A percentile compares a stretch with the other conserved stretches of the same genome.
These are phyloP conservation scores for Arthrinium puccinioides DNA, from an alignment of 2,329 filamentous ascomycete species.

Conservation along the genomic window DNA sequence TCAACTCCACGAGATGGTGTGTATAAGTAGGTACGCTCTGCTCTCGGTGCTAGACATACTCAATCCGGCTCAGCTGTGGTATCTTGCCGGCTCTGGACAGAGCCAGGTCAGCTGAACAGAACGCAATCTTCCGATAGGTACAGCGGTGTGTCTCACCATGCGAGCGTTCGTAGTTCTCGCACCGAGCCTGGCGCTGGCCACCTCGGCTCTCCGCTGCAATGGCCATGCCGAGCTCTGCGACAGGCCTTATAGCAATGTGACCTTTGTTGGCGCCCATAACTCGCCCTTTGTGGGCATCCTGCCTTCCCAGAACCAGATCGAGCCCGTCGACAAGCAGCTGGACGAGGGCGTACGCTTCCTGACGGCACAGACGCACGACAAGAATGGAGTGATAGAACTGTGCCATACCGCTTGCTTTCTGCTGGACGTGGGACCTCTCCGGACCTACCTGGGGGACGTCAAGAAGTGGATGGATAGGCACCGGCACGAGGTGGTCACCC, in stretches of 20 bases:
- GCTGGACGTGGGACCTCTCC: conserved; percentile 51
- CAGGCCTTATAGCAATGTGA: conserved; percentile 51
- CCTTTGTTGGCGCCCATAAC: conserved; percentile 59
- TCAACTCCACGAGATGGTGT: too few relatives aligned
- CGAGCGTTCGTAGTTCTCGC: not conserved
- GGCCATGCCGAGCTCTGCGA: conserved; percentile 47
- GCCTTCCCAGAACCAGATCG: conserved; percentile 52
- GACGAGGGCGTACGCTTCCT: conserved; percentile 56
- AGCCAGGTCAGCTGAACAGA: too few relatives aligned
- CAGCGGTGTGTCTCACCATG: too few relatives aligned
- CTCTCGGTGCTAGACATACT: too few relatives aligned
- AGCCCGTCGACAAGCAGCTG: conserved; percentile 50
- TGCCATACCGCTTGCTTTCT: conserved; percentile 59
- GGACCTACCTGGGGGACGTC: conserved; percentile 46
- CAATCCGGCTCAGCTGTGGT: too few relatives aligned
- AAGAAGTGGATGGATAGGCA: conserved; percentile 54
- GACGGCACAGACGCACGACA: conserved; percentile 55
- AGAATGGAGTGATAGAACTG: conserved; percentile 44
- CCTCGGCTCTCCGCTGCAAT: conserved; percentile 40
- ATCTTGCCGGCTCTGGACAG: too few relatives aligned
- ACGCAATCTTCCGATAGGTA: too few relatives aligned
- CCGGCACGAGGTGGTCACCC: conserved; percentile 52
- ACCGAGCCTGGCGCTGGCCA: not conserved
- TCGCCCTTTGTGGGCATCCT: conserved; percentile 53
- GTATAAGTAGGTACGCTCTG: too few relatives aligned